Base-by-base conservation (phyloP, 1,284 basidiomycete species). In the Vanrija sp. region DNA sequence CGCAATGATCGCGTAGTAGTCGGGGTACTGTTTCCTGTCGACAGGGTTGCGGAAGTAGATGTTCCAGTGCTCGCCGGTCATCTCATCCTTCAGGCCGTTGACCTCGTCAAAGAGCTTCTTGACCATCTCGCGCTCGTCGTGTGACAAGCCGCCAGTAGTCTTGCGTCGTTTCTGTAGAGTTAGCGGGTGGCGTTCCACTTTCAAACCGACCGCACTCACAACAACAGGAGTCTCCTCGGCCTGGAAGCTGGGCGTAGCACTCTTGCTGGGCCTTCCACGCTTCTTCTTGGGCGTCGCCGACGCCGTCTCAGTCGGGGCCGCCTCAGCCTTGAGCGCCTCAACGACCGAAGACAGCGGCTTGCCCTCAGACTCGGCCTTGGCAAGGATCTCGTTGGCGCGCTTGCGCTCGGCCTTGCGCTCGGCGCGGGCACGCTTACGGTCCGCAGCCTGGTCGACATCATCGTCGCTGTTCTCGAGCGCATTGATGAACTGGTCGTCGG, bases 401-500 rank as follows among this genome's bases (percentile, higher is more conserved):
- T 72, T 69, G 52, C 69, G 65, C 54, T 73, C 67, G 14, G 66
- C 62, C 57, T 65, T 68, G 46, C 65, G 66, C 50, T 65, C 65
- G 19, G 56, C 55, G 25, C 67, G 56, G 18, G 57, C 56, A 1
- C 66, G 64, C 54, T 73, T 74, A 25, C 69, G 60, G 23, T 72
- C 72, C 10, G 68, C 69, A 12, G 74, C 70, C 6, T 90, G 87
- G 53, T 89, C 84, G 18, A 93, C 76, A 71, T 95, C 91, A 42
- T 80, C 79, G 52, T 73, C 75, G 40, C 89, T 89, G 39, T 91
- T 89, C 72, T 94, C 89, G 52, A 96, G 77, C 38, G 91, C 91
- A 81, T 89, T 83, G 38, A 89, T 84, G 88, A 90, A 98, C 66
- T 95, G 88, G 71, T 97, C 93, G 68, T 98, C 94, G 52, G 86